Evolutionary conservation across 108 stramenopile genomes (phyloP).

Genomic region (Chaetoceros tenuissimus): DNA sequence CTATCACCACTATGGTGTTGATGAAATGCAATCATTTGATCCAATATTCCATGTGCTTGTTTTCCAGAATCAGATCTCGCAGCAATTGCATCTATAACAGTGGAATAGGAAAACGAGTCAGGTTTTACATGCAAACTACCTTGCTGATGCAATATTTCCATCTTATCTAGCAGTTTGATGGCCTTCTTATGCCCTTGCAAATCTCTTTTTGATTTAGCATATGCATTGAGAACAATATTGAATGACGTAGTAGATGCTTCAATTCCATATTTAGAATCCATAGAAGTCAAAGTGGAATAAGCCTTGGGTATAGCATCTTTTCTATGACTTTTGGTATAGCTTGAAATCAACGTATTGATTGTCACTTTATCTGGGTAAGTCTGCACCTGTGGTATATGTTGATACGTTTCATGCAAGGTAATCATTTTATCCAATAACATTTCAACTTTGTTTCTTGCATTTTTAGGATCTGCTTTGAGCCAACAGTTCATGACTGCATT

Average conservation of each 20-base stretch:
- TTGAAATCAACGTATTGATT: background rate
- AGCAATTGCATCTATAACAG: slow-evolving; percentile 69
- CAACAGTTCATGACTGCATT: slow-evolving; percentile 27
- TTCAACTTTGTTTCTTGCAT: background rate
- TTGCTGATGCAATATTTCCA: background rate
- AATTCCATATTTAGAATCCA: slow-evolving; percentile 1
- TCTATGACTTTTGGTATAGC: background rate
- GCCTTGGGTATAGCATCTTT: background rate
- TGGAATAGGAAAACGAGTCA: slow-evolving; percentile 70
- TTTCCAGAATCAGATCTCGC: slow-evolving; percentile 48
- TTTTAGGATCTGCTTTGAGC: slow-evolving; percentile 10
- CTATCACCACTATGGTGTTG: background rate
- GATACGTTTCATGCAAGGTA: background rate
- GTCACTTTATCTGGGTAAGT: background rate
- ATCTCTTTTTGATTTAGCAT: slow-evolving; percentile 11
- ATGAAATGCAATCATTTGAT: slow-evolving; percentile 15
- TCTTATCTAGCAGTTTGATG: background rate
- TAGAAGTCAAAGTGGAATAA: background rate
- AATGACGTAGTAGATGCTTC: slow-evolving; percentile 26
- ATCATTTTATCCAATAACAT: background rate
- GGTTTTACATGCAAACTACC: slow-evolving; percentile 20
- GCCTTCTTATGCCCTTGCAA: background rate
- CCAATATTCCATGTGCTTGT: slow-evolving; percentile 23
- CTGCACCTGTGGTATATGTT: no score
- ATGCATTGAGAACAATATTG: slow-evolving; percentile 42